These are phyloP conservation scores for Pseudogymnoascus sp. DNA, from an alignment of 2,329 filamentous ascomycete genomes.

Conservation along the genomic window DNA sequence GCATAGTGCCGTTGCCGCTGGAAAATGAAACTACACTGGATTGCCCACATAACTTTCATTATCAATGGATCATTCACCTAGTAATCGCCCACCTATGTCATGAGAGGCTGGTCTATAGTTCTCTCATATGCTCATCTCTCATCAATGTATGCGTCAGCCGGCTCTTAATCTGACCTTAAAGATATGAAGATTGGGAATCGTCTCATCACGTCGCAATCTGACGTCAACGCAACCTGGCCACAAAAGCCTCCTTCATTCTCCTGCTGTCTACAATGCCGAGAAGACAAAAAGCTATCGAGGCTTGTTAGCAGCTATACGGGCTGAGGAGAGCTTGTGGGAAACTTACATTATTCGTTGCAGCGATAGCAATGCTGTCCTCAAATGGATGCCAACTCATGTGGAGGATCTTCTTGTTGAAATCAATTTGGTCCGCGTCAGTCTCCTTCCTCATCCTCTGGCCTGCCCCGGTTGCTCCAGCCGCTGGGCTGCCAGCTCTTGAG, in stretches of 20 bases:
- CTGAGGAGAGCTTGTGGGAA: neutral
- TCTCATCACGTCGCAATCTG: constrained; percentile 20
- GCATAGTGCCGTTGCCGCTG: neutral
- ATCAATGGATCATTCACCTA: constrained; percentile 8
- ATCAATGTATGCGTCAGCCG: constrained; percentile 10
- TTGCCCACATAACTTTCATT: constrained; percentile 7
- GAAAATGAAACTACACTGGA: constrained; percentile 4
- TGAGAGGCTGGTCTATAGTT: constrained; percentile 9
- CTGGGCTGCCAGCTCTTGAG: constrained; percentile 82
- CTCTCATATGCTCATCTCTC: constrained; percentile 11
- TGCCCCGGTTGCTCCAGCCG: constrained; percentile 63
- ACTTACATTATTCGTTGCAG: constrained; percentile 97
- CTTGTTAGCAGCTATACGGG: constrained; percentile 15
- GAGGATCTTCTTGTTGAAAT: constrained; percentile 99
- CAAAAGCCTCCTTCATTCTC: constrained; percentile 23
- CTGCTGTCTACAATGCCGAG: constrained; percentile 56
- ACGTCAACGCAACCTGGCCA: constrained; percentile 28
- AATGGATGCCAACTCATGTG: constrained; percentile 99
- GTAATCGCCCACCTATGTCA: constrained; percentile 5
- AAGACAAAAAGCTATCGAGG: constrained; percentile 63
- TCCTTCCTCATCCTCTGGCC: constrained; percentile 97
- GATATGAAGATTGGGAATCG: constrained; percentile 9
- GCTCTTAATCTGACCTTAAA: constrained; percentile 4
- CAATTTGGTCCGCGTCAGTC: constrained; percentile 97
- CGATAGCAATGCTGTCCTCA: constrained; percentile 98